Conservation (phyloP, 2,329 filamentous ascomycete species). For the Talaromyces sp. region DNA sequence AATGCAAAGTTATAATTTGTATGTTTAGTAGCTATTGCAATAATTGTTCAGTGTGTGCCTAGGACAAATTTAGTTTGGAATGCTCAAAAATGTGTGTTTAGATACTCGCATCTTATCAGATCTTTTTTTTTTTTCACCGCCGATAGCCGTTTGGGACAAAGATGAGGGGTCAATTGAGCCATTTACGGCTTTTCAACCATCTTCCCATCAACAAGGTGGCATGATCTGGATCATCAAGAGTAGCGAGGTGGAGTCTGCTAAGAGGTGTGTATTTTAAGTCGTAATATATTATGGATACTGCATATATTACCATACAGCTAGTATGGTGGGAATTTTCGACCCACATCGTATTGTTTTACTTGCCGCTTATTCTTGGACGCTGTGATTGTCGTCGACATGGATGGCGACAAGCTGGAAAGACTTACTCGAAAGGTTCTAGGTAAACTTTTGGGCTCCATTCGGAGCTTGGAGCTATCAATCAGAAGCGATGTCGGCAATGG, state of each 20-base stretch:
- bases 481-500: slow-evolving; percentile 4
- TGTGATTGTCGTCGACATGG: not conserved
- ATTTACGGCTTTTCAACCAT: not conserved
- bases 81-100: not conserved
- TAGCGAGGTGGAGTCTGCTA: not conserved
- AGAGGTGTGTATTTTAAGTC: not conserved
- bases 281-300: not conserved
- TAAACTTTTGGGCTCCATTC: not conserved
- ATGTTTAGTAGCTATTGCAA: not conserved
- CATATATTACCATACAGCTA: not conserved
- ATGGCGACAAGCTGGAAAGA: not conserved
- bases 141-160: not conserved
- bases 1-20: slow-evolving; percentile 38
- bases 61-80: not conserved
- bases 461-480: not conserved
- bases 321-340: not conserved
- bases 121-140: not conserved
- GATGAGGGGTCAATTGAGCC: not conserved
- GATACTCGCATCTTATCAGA: not conserved
- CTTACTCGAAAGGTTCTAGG: not conserved
- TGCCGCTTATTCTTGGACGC: not conserved
- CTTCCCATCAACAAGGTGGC: not conserved
- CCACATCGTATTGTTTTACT: not conserved
- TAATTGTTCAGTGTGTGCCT: not conserved
- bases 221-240: not conserved